Conservation (phyloP, 2,329 filamentous ascomycete species). For the Ceratocystis colombiana region DNA sequence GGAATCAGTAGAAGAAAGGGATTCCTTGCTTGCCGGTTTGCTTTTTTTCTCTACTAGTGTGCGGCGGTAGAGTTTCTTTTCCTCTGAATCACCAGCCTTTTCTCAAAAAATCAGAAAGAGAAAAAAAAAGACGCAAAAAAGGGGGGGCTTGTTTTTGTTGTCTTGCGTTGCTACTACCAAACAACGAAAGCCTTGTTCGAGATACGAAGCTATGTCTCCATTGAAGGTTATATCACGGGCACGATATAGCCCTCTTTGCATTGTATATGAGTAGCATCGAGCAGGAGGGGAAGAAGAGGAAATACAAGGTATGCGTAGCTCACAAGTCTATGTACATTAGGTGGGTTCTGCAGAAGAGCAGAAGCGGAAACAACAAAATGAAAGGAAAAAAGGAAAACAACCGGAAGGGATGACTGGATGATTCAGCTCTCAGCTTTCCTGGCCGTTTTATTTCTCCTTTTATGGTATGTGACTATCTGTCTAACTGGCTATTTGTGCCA, state of each 20-base stretch:
- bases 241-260: conserved; percentile 7
- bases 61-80: not conserved
- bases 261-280: not conserved
- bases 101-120: not conserved
- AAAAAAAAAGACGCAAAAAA: not conserved
- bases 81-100: not conserved
- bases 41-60: not conserved
- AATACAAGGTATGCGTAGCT: not conserved
- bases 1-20: not conserved
- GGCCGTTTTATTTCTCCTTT: not conserved
- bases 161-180: not conserved
- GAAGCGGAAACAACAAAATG: not conserved
- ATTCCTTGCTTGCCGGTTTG: not conserved
- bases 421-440: not conserved
- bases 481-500: not conserved
- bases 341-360: not conserved
- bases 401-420: not conserved
- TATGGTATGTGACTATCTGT: not conserved
- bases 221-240: not conserved
- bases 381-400: not conserved
- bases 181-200: not conserved
- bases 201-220: conserved; percentile 11
- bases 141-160: conserved; percentile 7
- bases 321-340: conserved; percentile 9
- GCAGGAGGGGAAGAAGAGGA: not conserved